Evolutionary conservation across 2,329 filamentous ascomycete genomes (phyloP), one percentile per base, ranked within the genome.

Genomic region (Cercospora beticola): DNA sequence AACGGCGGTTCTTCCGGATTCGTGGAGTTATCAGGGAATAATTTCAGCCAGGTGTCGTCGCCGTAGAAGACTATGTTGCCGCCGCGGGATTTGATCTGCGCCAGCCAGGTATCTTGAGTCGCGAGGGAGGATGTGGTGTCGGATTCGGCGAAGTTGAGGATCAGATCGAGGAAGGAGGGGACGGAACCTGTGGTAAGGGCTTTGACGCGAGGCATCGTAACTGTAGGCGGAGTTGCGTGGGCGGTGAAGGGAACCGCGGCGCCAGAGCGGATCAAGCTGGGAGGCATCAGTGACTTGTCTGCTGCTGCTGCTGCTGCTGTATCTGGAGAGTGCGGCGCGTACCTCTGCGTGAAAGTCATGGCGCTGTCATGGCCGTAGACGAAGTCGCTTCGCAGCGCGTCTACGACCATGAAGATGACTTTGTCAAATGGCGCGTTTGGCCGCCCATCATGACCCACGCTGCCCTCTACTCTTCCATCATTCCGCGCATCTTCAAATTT

Each of bases 191-290:
- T 98, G 0, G 95, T 99, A 71, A 99, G 93, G 60, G 95, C 93
- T 82, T 99, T 99, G 76, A 99, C 89, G 70, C 94, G 90, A 52
- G 95, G 95, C 95, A 99, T 98, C 18, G 95, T 99, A 70, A 99
- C 94, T 7, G 95, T 99, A 1, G 95, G 95, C 62, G 96, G 93
- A n/a, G 92, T 91, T 18, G 95, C 95, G 85, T 97, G 91, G 36
- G 94, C 94, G 33, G 95, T 99, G 79, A 97, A 99, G 3, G 95
- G 95, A 43, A 98, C 84, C 6, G 95, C 96, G 68, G 86, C 86
- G 68, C 94, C 94, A 80, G 89, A 85, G 76, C 90, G 88, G 77
- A 98, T 97, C 72, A 98, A 85, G 74, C 93, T 97, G 76, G 26
- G 21, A 1, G 16, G 8, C 9, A 9, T 67, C 59, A 72, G 49